Conservation (phyloP, 2,329 filamentous ascomycete species). For the Ascochyta clinopodiicola region DNA sequence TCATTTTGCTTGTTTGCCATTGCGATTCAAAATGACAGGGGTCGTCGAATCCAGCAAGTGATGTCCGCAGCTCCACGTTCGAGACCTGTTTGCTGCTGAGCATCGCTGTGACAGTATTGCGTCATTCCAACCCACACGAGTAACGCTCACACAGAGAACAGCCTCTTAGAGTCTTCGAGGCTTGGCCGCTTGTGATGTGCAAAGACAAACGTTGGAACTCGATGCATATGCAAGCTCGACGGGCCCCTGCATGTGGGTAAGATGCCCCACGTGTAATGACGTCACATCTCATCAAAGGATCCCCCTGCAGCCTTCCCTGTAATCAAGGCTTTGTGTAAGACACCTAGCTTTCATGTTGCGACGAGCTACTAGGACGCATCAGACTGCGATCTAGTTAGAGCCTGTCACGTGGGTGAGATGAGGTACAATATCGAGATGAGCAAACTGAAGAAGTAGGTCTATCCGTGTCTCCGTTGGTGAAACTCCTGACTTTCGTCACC, state of each 20-base stretch:
- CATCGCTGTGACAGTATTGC: background rate
- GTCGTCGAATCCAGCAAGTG: slow-evolving; percentile 4
- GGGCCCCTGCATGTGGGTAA: slow-evolving; percentile 24
- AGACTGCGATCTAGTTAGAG: too few species aligned
- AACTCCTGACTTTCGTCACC: too few species aligned
- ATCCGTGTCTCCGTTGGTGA: too few species aligned
- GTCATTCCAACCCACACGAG: background rate
- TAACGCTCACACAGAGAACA: background rate
- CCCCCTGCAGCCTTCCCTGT: background rate
- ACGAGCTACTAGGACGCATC: too few species aligned
- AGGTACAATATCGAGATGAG: too few species aligned
- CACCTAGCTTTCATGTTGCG: too few species aligned
- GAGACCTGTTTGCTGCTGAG: slow-evolving; percentile 5
- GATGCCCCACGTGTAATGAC: slow-evolving; percentile 26
- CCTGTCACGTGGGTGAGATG: too few species aligned
- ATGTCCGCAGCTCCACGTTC: background rate
- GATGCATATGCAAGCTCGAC: slow-evolving; percentile 8
- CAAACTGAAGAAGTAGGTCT: too few species aligned
- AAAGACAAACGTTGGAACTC: slow-evolving; percentile 7
- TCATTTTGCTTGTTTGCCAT: slow-evolving; percentile 3
- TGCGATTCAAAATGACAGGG: slow-evolving; percentile 10
- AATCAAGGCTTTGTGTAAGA: background rate
- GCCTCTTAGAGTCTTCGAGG: background rate
- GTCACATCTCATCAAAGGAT: slow-evolving; percentile 13
- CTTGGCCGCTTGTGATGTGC: background rate